These are phyloP conservation scores for Apiotrichum laibachii DNA, from an alignment of 1,284 basidiomycete genomes.

Conservation along the genomic window DNA sequence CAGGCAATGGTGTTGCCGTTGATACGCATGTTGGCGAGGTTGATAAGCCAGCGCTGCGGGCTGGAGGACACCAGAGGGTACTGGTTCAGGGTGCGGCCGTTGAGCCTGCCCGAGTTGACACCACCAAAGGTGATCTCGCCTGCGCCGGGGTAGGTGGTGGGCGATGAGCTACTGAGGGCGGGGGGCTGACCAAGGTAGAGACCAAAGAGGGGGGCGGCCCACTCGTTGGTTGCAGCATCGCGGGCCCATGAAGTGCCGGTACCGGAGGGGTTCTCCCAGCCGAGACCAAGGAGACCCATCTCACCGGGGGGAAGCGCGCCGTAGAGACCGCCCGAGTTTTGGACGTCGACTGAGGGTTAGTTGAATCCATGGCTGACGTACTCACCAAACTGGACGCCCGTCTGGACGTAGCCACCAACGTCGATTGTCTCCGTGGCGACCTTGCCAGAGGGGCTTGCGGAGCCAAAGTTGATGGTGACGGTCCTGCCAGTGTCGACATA, in stretches of 20 bases:
- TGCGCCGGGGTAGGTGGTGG: slow-evolving; percentile 26
- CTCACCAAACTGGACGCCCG: slow-evolving; percentile 53
- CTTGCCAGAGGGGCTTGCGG: not conserved
- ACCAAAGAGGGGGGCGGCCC: slow-evolving; percentile 4
- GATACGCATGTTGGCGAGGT: not conserved
- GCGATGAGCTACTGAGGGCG: not conserved
- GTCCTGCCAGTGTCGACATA: slow-evolving; percentile 54
- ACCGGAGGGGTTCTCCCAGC: not conserved
- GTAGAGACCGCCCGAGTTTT: slow-evolving; percentile 28
- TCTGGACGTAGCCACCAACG: slow-evolving; percentile 69
- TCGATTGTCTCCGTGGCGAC: not conserved
- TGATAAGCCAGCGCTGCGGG: slow-evolving; percentile 2
- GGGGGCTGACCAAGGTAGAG: slow-evolving; percentile 3
- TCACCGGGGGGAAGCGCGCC: not conserved
- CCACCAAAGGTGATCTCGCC: slow-evolving; percentile 1
- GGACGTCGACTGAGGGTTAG: slow-evolving; percentile 54
- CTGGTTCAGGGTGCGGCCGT: slow-evolving; percentile 69
- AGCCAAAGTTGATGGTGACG: not conserved
- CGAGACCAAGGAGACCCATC: not conserved
- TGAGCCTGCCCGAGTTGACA: too few relatives aligned
- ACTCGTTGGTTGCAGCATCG: not conserved
- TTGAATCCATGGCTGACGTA: slow-evolving; percentile 24
- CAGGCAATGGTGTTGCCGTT: not conserved
- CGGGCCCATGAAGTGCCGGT: not conserved
- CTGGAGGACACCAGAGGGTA: not conserved